Base-by-base conservation (phyloP, 768 basidiomycete genomes). In the Leccinellum rugosiceps region DNA sequence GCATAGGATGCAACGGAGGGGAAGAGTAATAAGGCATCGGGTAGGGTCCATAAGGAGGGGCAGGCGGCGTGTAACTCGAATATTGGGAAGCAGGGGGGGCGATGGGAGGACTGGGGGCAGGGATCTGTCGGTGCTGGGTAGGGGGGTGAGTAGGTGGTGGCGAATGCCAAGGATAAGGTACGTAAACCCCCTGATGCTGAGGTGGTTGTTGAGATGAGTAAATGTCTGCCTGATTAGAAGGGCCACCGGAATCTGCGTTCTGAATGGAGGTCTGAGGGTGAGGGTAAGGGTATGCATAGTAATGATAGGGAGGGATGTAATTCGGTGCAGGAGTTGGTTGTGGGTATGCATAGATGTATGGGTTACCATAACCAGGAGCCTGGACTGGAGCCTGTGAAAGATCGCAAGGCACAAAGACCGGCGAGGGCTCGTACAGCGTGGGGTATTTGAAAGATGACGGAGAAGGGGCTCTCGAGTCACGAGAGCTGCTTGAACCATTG, bases 361-460 rank as follows among this genome's bases (percentile, higher is more conserved):
- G 63, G 52, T 72, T 69, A 21, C 63, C 67, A 56, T 70, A 75
- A 41, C 68, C 68, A 10, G 67, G 61, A 50, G 62, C 25, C 44
- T 69, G 73, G 21, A 66, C 69, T 17, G 70, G 63, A 15, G 68
- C 62, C 15, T 75, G 71, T 19, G 74, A 69, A 10, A 67, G 50
- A 32, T 71, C 69, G 45, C 70, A 75, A 49, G 70, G 63, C 15
- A 67, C 46, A 46, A 68, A 58, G 30, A 67, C 59, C 17, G 70
- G 66, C 28, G 67, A 66, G 44, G 86, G 83, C 59, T 92, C 91
- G 63, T 92, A 90, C 38, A 91, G 72, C 2, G 83, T 80, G 17
- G 90, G 80, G 69, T 85, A 93, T 56, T 80, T 84, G 74, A 91
- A 88, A 28, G 88, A 83, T 25, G 71, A 74, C 3, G 90, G 88